Base-by-base conservation (phyloP, 371 early-diverging fungal genomes). In the Entomophthora muscae region DNA sequence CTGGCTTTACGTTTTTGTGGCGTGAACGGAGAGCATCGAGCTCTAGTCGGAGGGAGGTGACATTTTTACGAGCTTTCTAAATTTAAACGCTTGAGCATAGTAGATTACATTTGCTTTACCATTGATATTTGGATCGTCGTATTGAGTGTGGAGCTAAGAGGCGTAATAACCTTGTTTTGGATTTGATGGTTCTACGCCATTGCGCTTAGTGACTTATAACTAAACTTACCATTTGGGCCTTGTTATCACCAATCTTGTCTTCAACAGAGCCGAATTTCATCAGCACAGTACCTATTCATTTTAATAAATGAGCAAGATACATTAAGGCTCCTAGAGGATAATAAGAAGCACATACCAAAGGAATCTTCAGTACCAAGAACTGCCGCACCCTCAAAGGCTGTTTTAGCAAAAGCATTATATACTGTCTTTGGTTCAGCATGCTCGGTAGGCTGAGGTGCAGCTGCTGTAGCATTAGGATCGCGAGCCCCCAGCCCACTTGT, bases 11-110 rank as follows among this genome's bases (percentile, higher is more conserved):
- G 24, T 77, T 69, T 74, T 85, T 84, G 66, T 90, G 80, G 33
- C 78, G 73, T 5, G 84, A 76, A 71, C 91, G 90, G 69, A 84
- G 80, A 21, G 89, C 83, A 71, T 95, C 95, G 68, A 94, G 77
- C 7, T 79, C 71, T 64, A 95, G 71, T 57, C 96, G 78, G 5
- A 85, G 83, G 22, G 82, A 72, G 53, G 78, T 76, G 30, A 94
- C 95, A 32, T 86, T 76, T 57, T 82, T 81, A 64, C 95, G 83
- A 3, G 92, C 88, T 69, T 85, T 88, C 81, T 80, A 65, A 23
- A 63, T 3, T 52, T 7, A 55, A n/a, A n/a, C n/a, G n/a, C n/a
- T n/a, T n/a, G n/a, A n/a, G n/a, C n/a, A n/a, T n/a, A n/a, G n/a
- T n/a, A n/a, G n/a, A n/a, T n/a, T n/a, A n/a, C n/a, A n/a, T n/a